Conservation (phyloP, 2,329 filamentous ascomycete genomes). For the Aspergillus puulaauensis region DNA sequence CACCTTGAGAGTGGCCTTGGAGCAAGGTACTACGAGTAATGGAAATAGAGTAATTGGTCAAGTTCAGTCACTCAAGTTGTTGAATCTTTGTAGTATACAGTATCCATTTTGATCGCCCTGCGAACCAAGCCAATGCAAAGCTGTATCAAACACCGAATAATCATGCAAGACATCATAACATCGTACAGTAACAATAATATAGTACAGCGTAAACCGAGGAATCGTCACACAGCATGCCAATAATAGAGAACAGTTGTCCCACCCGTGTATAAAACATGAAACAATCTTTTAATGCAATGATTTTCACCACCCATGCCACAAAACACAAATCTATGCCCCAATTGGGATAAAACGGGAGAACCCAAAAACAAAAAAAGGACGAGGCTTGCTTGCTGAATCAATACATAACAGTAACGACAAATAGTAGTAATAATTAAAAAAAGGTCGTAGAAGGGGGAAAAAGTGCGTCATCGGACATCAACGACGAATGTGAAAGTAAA, state of each 20-base stretch:
- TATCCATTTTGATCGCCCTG: not conserved
- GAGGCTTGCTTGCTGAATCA: constrained; percentile 15
- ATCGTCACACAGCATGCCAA: not conserved
- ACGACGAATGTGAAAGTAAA: not conserved
- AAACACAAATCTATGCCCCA: constrained; percentile 18
- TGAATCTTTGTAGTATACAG: not conserved
- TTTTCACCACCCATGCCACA: constrained; percentile 8
- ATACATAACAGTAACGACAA: constrained; percentile 4
- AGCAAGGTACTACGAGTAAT: too few species aligned
- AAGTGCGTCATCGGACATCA: constrained; percentile 18
- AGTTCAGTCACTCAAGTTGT: too few species aligned
- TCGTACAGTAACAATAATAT: constrained; percentile 7
- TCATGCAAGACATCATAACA: constrained; percentile 6
- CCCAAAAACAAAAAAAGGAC: constrained; percentile 2
- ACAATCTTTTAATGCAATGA: constrained; percentile 1
- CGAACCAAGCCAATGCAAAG: constrained; percentile 1
- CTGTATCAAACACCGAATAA: constrained; percentile 3
- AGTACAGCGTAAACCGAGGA: not conserved
- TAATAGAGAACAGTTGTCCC: not conserved
- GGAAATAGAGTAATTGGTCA: too few species aligned
- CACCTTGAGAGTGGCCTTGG: too few species aligned
- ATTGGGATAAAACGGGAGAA: not conserved
- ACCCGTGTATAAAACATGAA: constrained; percentile 1
- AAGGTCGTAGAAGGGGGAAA: constrained; percentile 5
- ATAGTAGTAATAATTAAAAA: not conserved